phyloP scores from a whole-genome alignment of 495 filamentous ascomycete genomes.

The Cetradonia linearis region DNA sequence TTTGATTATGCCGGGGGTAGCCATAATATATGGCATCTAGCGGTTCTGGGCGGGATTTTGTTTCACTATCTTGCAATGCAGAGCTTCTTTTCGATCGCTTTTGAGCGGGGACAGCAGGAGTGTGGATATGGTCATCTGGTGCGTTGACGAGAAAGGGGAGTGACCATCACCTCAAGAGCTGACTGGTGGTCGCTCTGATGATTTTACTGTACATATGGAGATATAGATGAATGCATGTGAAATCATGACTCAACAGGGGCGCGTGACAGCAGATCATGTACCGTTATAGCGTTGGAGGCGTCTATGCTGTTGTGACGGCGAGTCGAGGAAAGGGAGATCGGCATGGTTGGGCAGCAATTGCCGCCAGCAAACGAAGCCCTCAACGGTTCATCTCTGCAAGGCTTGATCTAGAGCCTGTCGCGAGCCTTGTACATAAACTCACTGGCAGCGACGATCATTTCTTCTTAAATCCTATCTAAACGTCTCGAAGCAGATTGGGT shows the following conservation, averaged over 20 bases:
- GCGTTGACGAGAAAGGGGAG: conserved; percentile 12
- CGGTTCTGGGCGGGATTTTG: conserved; percentile 89
- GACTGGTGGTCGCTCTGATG: conserved; percentile 20
- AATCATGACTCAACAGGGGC: conserved; percentile 3
- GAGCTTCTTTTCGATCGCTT: conserved; percentile 81
- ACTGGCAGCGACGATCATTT: not conserved
- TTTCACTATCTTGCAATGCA: conserved; percentile 97
- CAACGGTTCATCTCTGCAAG: conserved; percentile 13
- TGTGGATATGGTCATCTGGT: conserved; percentile 42
- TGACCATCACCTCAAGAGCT: conserved; percentile 25
- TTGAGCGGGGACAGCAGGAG: conserved; percentile 52
- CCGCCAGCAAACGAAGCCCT: conserved; percentile 12
- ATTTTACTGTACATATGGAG: not conserved
- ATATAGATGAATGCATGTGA: not conserved
- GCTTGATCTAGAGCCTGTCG: conserved; percentile 4
- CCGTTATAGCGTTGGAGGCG: not conserved
- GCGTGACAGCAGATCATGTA: conserved; percentile 4
- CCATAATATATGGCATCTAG: conserved; percentile 97
- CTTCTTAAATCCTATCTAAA: not conserved
- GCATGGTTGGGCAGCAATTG: conserved; percentile 18
- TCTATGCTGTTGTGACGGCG: not conserved
- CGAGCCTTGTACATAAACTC: not conserved
- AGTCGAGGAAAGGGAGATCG: conserved; percentile 11
- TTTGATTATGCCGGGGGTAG: conserved; percentile 92
- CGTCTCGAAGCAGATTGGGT: conserved; percentile 5